Base-by-base conservation (phyloP, 371 early-diverging fungal species). In the Smittium culicis region DNA sequence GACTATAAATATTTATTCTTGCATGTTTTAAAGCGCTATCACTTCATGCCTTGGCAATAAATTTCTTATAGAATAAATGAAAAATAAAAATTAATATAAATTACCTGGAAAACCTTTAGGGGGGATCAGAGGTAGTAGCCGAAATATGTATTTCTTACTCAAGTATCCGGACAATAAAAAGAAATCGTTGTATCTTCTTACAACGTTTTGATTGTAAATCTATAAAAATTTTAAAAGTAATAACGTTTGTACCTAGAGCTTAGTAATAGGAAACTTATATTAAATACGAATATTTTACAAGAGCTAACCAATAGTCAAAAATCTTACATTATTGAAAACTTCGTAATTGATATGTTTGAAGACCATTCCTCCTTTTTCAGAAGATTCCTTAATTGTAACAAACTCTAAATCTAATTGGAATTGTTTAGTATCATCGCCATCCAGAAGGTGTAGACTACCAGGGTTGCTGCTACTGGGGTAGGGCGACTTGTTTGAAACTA, bases 261-360 rank as follows among this genome's bases (percentile, higher is more conserved):
- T 25, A 54, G 25, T 17, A 17, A 28, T 27, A 54, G 63, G 28
- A 57, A 60, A 34, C 30, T 25, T 8, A 61, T 14, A 57, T 60
- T 59, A n/a, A n/a, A n/a, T n/a, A n/a, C n/a, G n/a, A n/a, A n/a
- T n/a, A n/a, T n/a, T n/a, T n/a, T n/a, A n/a, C n/a, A n/a, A n/a
- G n/a, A n/a, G n/a, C n/a, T n/a, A n/a, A n/a, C n/a, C n/a, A n/a
- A n/a, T n/a, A n/a, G n/a, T n/a, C 24, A 34, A 34, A 35, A 32
- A 5, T 14, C 59, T 54, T 33, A 77, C 84, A 74, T 79, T 79
- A 25, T 86, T 86, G 60, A 82, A 82, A 3, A 92, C 75, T 61
- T 87, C 81, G 71, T 92, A 92, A 71, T 90, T 90, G 34, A 88
- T 79, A 72, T 89, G 89, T 69, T 87, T 91, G 73, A 91, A 89